Percentiles rank a stretch among this genome's conserved stretches.
phyloP scores from a whole-genome alignment of 805 yeast genomes.

The Metschnikowia amazonensis region DNA sequence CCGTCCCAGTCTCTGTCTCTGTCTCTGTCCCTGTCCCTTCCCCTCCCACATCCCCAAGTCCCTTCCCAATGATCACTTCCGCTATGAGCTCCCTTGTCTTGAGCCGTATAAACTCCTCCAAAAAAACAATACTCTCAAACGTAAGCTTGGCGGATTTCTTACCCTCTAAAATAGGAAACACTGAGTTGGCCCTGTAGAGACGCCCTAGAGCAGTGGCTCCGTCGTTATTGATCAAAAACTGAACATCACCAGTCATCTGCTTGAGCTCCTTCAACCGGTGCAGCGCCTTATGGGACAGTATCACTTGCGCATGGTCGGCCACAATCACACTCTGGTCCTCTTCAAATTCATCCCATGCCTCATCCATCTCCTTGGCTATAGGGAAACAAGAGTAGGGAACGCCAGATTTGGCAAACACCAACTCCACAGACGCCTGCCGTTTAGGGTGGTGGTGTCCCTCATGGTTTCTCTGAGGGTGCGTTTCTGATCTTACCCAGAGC shows the following conservation, averaged over 20 bases:
- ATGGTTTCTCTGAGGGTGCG: too few relatives aligned
- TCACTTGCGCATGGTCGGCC: conserved; percentile 18
- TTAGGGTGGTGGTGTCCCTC: too few relatives aligned
- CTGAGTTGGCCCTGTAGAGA: conserved; percentile 10
- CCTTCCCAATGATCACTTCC: conserved; percentile 15
- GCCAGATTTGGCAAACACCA: conserved; percentile 12
- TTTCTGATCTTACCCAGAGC: not conserved
- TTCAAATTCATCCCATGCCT: conserved; percentile 41
- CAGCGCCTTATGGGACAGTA: conserved; percentile 1
- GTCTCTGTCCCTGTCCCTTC: too few relatives aligned
- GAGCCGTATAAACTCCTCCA: conserved; percentile 20
- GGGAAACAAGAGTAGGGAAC: conserved; percentile 45
- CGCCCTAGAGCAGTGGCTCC: conserved; percentile 1
- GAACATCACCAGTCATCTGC: not conserved
- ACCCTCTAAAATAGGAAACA: conserved; percentile 4
- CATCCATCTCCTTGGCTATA: conserved; percentile 49
- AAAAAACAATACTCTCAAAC: conserved; percentile 15
- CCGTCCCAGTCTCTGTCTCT: too few relatives aligned
- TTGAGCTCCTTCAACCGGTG: not conserved
- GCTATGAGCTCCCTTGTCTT: conserved; percentile 17
- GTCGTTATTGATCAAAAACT: conserved; percentile 4
- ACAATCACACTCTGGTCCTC: conserved; percentile 32
- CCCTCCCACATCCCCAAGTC: too few relatives aligned
- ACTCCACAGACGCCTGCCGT: not conserved
- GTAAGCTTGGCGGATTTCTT: conserved; percentile 7